These are phyloP conservation scores for Rhizopogon rudus DNA, from an alignment of 768 basidiomycete genomes.

Conservation along the genomic window DNA sequence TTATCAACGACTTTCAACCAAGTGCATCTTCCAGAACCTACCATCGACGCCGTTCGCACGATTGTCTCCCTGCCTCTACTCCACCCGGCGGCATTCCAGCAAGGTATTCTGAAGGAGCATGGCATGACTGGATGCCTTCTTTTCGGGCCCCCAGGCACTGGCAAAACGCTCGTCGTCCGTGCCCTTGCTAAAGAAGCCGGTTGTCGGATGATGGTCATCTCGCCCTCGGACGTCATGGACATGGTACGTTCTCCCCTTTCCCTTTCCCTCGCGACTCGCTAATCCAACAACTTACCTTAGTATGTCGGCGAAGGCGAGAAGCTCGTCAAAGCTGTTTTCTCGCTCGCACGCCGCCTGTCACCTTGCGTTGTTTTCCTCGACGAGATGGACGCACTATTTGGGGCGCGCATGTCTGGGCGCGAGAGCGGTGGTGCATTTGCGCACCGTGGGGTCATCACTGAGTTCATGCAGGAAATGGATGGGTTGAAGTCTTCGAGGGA, in stretches of 20 bases:
- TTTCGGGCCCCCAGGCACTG: conserved; percentile 92
- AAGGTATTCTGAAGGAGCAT: conserved; percentile 88
- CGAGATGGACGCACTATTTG: conserved; percentile 91
- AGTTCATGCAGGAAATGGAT: conserved; percentile 98
- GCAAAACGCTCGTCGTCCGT: conserved; percentile 85
- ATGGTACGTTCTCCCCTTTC: conserved; percentile 52
- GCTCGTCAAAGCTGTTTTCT: conserved; percentile 84
- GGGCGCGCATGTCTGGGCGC: conserved; percentile 72
- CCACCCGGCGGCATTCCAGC: conserved; percentile 81
- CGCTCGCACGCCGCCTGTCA: conserved; percentile 76
- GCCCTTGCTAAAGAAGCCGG: conserved; percentile 93
- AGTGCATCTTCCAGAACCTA: conserved; percentile 83
- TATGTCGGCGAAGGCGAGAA: conserved; percentile 90
- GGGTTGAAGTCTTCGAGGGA: conserved; percentile 78
- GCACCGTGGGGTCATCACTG: conserved; percentile 84
- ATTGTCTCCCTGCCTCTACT: conserved; percentile 87
- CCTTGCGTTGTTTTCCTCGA: conserved; percentile 95
- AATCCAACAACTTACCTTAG: conserved; percentile 29
- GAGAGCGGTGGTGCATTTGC: conserved; percentile 78
- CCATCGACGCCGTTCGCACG: conserved; percentile 88
- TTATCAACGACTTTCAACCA: conserved; percentile 83
- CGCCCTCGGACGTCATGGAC: conserved; percentile 94
- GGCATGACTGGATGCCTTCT: conserved; percentile 87
- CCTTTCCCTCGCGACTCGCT: conserved; percentile 2
- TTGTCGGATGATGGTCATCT: conserved; percentile 86